Conservation (phyloP, 2,329 filamentous ascomycete species). For the Pseudogymnoascus sp. region DNA sequence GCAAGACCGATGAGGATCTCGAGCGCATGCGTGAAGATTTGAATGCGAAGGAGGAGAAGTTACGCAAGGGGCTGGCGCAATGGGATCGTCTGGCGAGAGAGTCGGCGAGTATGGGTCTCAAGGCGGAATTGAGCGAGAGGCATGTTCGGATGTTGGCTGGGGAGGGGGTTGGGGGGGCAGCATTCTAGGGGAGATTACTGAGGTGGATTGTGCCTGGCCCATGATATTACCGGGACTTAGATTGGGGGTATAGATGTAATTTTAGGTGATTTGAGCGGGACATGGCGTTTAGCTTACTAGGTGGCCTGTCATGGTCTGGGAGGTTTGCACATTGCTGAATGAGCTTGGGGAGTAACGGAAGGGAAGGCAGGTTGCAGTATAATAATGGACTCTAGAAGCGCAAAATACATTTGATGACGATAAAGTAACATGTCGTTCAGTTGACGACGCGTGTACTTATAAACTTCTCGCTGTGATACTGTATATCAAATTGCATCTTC, state of each 20-base stretch:
- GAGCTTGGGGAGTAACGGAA: background rate
- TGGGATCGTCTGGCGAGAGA: constrained; percentile 27
- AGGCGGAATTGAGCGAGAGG: constrained; percentile 27
- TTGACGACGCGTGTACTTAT: background rate
- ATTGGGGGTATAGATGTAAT: background rate
- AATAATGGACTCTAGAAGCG: background rate
- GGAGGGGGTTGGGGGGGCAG: constrained; percentile 27
- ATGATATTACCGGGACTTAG: background rate
- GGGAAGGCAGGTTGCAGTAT: background rate
- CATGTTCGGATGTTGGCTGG: constrained; percentile 28
- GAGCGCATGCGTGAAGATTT: constrained; percentile 24
- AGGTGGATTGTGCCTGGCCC: background rate
- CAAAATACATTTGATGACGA: background rate
- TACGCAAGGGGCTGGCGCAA: constrained; percentile 23
- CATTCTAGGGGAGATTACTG: constrained; percentile 20
- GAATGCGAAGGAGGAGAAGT: constrained; percentile 25
- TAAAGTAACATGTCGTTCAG: background rate
- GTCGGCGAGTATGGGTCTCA: constrained; percentile 21
- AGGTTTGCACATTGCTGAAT: background rate
- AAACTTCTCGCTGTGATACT: background rate
- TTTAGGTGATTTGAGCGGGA: background rate
- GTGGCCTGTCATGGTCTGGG: background rate
- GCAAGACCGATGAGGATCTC: constrained; percentile 27
- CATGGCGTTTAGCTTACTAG: background rate
- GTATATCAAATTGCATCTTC: background rate